Evolutionary conservation across 179 eudicot species (phyloP), one percentile per base, ranked within the genome.

Genomic region (Beta macrorhiza): DNA sequence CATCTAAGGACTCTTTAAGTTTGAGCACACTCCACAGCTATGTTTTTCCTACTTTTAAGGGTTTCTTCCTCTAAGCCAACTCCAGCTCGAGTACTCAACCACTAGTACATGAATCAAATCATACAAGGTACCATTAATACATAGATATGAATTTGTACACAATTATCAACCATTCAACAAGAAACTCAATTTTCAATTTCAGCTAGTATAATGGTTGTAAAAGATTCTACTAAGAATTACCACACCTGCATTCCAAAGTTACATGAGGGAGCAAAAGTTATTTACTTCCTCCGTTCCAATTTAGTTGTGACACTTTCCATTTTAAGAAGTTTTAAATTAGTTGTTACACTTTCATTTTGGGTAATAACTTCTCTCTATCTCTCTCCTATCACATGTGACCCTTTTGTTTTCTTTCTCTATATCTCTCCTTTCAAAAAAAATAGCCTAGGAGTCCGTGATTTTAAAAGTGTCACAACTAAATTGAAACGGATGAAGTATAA

Each of bases 191-290:
- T 37, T 1, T n/a, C 10, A 76, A 22, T 71, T 70, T 49, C 1
- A 47, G 16, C 56, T 32, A 19, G 75, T 76, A 1, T 20, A 12
- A 32, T 45, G 1, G 7, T 20, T 14, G 7, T 2, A n/a, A 37
- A 37, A 17, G 37, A 62, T 14, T 76, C 53, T 75, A 76, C 29
- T 42, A 61, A 76, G 64, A 63, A 49, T 32, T 72, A 78, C 74
- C 69, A 58, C 57, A 37, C 42, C 70, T 58, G 57, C 52, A 73
- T 13, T 29, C 10, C 37, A 47, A 25, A 19, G 32, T 81, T 61
- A 72, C 64, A 73, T 0, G 42, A 58, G 15, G 42, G 59, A 64
- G 72, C 25, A 25, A 25, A 25, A 25, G 25, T 25, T 25, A 25
- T 29, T 29, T 29, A 29, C 32, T 29, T 29, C 32, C 32, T 29